Conservation (phyloP, 148 eudicot species). For the Vaccinium corymbosum region DNA sequence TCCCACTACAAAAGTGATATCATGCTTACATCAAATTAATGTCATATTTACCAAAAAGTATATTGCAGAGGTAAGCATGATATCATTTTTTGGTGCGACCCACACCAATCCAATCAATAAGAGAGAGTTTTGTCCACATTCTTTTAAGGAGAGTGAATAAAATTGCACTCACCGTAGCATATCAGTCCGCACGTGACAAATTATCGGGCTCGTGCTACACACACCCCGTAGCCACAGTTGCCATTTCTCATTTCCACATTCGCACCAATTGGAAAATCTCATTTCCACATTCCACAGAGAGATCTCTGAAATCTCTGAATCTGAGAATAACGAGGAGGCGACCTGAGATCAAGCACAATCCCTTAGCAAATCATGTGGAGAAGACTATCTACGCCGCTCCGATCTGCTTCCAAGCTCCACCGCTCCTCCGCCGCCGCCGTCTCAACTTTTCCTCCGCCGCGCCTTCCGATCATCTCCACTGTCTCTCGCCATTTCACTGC, state of each 20-base stretch:
- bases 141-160: too few relatives aligned
- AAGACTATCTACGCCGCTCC: conserved; percentile 43
- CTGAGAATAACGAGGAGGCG: conserved; percentile 14
- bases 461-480: conserved; percentile 15
- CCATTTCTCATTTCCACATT: neutral
- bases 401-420: conserved; percentile 22
- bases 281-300: neutral
- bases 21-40: too few relatives aligned
- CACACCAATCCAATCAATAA: too few relatives aligned
- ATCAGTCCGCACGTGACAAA: neutral
- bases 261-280: neutral
- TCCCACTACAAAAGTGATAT: too few relatives aligned
- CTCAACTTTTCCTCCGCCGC: conserved; percentile 18
- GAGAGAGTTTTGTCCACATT: too few relatives aligned
- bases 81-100: too few relatives aligned
- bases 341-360: conserved; percentile 28
- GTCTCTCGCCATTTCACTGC: conserved; percentile 45
- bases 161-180: neutral
- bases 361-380: conserved; percentile 51
- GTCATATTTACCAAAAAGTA: too few relatives aligned
- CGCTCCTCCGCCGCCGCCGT: conserved; percentile 26
- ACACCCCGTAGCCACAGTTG: neutral
- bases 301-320: neutral
- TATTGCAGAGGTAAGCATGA: too few relatives aligned
- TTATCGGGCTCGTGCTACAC: neutral